These are phyloP conservation scores for Prosopis cineraria DNA, from an alignment of 306 rosid genomes.

Conservation along the genomic window DNA sequence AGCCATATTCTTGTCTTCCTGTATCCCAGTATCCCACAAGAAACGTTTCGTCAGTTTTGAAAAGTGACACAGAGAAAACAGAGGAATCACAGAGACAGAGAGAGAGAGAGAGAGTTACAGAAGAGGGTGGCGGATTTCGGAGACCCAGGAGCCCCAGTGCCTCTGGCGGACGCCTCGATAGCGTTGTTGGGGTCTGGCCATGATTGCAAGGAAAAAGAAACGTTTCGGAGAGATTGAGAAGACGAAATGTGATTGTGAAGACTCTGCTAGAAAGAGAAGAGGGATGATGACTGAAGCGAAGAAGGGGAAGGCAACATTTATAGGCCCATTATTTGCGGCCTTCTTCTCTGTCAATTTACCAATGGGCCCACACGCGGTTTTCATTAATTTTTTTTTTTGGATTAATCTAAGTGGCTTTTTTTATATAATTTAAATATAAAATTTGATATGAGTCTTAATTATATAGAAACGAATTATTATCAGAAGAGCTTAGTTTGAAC, in stretches of 20 bases:
- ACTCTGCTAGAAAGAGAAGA: slow-evolving; percentile 25
- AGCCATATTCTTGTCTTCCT: slow-evolving; percentile 92
- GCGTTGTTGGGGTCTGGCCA: slow-evolving; percentile 86
- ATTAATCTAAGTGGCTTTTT: too few relatives aligned
- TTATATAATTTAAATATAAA: too few relatives aligned
- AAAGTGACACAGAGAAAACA: not conserved
- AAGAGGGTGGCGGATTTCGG: slow-evolving; percentile 78
- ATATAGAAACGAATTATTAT: too few relatives aligned
- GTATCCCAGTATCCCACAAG: not conserved
- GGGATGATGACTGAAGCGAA: slow-evolving; percentile 34
- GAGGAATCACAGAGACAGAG: not conserved
- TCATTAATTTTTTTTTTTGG: not conserved
- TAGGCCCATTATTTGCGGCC: slow-evolving; percentile 25
- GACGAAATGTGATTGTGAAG: slow-evolving; percentile 38
- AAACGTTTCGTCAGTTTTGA: not conserved
- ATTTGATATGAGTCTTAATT: too few relatives aligned
- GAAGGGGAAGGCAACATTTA: slow-evolving; percentile 24
- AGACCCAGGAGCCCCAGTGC: slow-evolving; percentile 98
- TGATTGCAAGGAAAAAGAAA: slow-evolving; percentile 28
- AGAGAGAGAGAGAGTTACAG: slow-evolving; percentile 46
- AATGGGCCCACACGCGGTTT: slow-evolving; percentile 28
- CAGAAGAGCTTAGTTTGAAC: too few relatives aligned
- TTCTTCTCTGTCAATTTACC: slow-evolving; percentile 25
- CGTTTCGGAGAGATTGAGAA: not conserved
- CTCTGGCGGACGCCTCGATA: slow-evolving; percentile 82